phyloP scores from a whole-genome alignment of 148 eudicot species.

The Vaccinium macrocarpon region DNA sequence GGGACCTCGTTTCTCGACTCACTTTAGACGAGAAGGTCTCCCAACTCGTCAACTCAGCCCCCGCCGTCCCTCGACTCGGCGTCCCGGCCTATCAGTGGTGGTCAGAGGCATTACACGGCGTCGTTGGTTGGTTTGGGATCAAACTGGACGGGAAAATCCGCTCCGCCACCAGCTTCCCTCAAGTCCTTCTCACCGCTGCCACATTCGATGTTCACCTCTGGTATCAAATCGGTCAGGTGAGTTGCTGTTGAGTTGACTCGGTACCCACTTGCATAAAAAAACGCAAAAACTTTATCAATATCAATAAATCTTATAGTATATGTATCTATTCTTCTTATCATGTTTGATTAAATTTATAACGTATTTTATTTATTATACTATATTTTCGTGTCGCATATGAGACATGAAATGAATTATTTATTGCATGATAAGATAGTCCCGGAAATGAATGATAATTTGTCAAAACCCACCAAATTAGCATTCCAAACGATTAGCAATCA shows the following conservation, averaged over 20 bases:
- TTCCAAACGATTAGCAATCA: too few relatives aligned
- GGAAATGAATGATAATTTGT: too few relatives aligned
- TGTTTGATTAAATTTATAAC: not conserved
- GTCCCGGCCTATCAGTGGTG: conserved; percentile 77
- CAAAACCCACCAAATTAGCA: too few relatives aligned
- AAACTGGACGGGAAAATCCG: conserved; percentile 29
- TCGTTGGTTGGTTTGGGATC: conserved; percentile 49
- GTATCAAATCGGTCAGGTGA: conserved; percentile 83
- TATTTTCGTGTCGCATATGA: not conserved
- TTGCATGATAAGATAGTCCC: too few relatives aligned
- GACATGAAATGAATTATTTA: not conserved
- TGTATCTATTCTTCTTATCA: not conserved
- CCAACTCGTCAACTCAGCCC: conserved; percentile 57
- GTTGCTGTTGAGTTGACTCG: conserved; percentile 11
- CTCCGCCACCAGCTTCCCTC: conserved; percentile 79
- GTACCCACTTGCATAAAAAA: not conserved
- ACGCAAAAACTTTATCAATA: not conserved
- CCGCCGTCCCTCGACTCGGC: conserved; percentile 62
- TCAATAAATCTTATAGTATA: too few relatives aligned
- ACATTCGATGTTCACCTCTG: conserved; percentile 71
- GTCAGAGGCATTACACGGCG: conserved; percentile 84
- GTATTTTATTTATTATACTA: not conserved
- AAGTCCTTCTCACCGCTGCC: conserved; percentile 73
- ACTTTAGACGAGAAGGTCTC: conserved; percentile 64
- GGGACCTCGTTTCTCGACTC: conserved; percentile 48